Evolutionary conservation across 176 grass and related monocot species (phyloP), one percentile per base, ranked within the genome.

Genomic region (Paspalum vaginatum): DNA sequence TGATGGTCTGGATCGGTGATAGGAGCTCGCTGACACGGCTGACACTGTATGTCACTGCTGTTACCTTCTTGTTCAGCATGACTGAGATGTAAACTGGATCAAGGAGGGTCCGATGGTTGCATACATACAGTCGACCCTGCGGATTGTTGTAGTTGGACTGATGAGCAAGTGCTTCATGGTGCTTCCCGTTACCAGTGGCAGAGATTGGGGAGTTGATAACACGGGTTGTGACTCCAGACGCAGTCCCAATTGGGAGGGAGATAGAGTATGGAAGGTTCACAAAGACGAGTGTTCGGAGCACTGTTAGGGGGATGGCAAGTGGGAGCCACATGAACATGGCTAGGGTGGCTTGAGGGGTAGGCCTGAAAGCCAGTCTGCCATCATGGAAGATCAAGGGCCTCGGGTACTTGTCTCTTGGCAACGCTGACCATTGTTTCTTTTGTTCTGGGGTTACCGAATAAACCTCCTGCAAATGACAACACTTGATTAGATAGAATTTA

Each of bases 91-190:
- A 98, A 26, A 98, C 4, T 0, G 92, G 92, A 45, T 98, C 95
- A 1, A 98, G 80, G 17, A 98, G 85, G 0, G 92, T 98, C 21
- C 95, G 89, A 54, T 98, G 95, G 83, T 98, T 98, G 90, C 92
- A 92, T 40, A 98, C 85, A 10, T 90, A 94, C 39, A 92, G 70
- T 17, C 58, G 83, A 22, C 88, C 88, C 3, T 26, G 83, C 5
- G 13, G 12, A 7, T 65, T 32, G 32, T 32, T 70, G 6, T 65
- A 2, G 32, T 32, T 70, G 6, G 25, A 64, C 18, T 60, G 37
- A 61, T 60, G 37, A 61, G 52, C 41, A 52, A 37, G 24, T 48
- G 44, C 45, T 61, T 83, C 37, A 54, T 13, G 9, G 3, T 42
- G 32, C 32, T 32, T 37, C 13, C 64, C 55, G 4, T 22, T 25